phyloP scores from a whole-genome alignment of 2,329 filamentous ascomycete species.

The Monilinia fructicola region DNA sequence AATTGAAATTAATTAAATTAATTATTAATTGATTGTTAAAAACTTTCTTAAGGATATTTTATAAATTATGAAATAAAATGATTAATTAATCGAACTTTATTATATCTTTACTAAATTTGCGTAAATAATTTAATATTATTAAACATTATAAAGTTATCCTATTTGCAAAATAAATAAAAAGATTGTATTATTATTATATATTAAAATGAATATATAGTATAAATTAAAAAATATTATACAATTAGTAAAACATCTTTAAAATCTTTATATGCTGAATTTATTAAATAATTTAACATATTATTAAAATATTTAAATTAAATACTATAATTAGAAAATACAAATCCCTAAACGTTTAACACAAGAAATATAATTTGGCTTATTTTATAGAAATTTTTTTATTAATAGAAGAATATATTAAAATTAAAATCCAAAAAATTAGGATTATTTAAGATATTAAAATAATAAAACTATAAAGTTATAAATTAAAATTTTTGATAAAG shows the following conservation, averaged over 20 bases:
- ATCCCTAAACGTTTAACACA: too few relatives aligned
- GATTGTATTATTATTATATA: too few relatives aligned
- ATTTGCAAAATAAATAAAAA: neutral
- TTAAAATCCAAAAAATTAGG: too few relatives aligned
- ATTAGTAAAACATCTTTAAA: neutral
- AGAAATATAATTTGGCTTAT: too few relatives aligned
- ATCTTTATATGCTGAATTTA: neutral
- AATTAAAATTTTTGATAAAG: too few relatives aligned
- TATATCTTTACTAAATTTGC: neutral
- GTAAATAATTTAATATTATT: neutral
- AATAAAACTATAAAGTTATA: too few relatives aligned
- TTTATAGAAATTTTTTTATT: too few relatives aligned
- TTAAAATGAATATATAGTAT: neutral
- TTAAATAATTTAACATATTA: neutral
- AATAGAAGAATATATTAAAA: too few relatives aligned
- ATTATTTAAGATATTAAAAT: too few relatives aligned
- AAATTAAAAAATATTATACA: neutral
- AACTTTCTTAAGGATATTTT: neutral
- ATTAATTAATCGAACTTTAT: too few relatives aligned
- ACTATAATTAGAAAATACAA: neutral
- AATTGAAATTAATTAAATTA: neutral
- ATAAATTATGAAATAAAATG: too few relatives aligned
- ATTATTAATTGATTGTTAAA: neutral
- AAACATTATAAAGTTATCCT: neutral
- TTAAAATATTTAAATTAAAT: neutral